Evolutionary conservation across 257 asterid species (phyloP).

Genomic region (Nicotiana tabacum): DNA sequence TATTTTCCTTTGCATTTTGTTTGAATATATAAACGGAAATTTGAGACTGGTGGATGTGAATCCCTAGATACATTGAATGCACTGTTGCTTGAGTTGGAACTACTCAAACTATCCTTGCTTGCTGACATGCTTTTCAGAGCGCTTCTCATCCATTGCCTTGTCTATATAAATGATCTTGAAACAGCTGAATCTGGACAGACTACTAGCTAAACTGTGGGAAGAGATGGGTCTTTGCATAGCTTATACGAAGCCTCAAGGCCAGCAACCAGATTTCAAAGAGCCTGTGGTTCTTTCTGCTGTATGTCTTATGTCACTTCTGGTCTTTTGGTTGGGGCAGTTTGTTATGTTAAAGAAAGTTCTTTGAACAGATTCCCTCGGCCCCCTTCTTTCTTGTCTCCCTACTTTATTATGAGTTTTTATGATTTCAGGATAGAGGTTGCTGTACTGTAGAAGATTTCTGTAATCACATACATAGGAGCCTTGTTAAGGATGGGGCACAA

Average conservation of each 20-base stretch:
- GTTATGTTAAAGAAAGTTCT: background rate
- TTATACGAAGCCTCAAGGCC: conserved; percentile 97
- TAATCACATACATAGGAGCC: conserved; percentile 88
- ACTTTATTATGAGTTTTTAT: background rate
- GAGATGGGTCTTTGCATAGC: conserved; percentile 89
- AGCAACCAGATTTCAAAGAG: conserved; percentile 92
- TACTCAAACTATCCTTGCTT: background rate
- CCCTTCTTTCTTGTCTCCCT: background rate
- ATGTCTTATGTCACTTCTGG: conserved; percentile 21
- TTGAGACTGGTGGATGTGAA: background rate
- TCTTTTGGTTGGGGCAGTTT: background rate
- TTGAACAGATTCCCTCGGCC: background rate
- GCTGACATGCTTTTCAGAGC: background rate
- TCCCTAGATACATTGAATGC: background rate
- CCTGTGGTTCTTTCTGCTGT: conserved; percentile 94
- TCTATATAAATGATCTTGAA: conserved; percentile 13
- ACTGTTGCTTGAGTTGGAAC: background rate
- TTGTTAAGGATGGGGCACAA: conserved; percentile 95
- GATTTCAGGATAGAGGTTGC: conserved; percentile 92
- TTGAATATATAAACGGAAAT: background rate
- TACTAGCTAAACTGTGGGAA: conserved; percentile 82
- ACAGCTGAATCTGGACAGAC: conserved; percentile 48
- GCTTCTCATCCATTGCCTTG: background rate
- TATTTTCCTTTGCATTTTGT: background rate
- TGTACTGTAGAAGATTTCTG: conserved; percentile 91